phyloP scores from a whole-genome alignment of 1,139 yeast genomes.

The Taphrina communis region DNA sequence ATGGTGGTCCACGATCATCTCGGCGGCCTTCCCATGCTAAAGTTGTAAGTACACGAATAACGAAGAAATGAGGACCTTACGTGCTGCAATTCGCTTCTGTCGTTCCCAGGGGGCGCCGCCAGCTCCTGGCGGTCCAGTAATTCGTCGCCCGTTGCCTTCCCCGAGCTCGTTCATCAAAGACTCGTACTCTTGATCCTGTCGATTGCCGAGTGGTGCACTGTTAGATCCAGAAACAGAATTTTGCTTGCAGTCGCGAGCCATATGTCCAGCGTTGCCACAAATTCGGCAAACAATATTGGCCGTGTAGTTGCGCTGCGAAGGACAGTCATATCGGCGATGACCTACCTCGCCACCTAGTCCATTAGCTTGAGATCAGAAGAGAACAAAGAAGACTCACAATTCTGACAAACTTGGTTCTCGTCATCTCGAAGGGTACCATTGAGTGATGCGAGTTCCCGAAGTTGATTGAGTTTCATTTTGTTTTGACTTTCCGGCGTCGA shows the following conservation, averaged over 20 bases:
- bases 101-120: conserved; percentile 39
- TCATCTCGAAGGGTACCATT: conserved; percentile 93
- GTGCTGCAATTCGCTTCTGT: conserved; percentile 27
- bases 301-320: conserved; percentile 61
- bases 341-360: conserved; percentile 60
- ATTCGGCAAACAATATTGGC: conserved; percentile 70
- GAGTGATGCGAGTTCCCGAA: conserved; percentile 86
- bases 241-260: conserved; percentile 80
- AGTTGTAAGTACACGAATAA: not conserved
- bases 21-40: conserved; percentile 36
- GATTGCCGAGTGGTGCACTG: conserved; percentile 47
- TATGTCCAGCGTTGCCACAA: conserved; percentile 86
- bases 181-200: conserved; percentile 59
- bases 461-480: conserved; percentile 85
- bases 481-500: conserved; percentile 92
- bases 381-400: conserved; percentile 50
- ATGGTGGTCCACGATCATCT: conserved; percentile 26
- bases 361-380: conserved; percentile 2
- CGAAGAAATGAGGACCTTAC: not conserved
- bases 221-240: conserved; percentile 46
- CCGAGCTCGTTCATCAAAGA: conserved; percentile 59
- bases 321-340: conserved; percentile 67
- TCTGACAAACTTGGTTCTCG: conserved; percentile 68
- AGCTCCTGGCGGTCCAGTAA: conserved; percentile 29
- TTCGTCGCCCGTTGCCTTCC: conserved; percentile 35